Evolutionary conservation across 257 asterid genomes (phyloP), one percentile per base, ranked within the genome.

Genomic region (Marsdenia floribunda): DNA sequence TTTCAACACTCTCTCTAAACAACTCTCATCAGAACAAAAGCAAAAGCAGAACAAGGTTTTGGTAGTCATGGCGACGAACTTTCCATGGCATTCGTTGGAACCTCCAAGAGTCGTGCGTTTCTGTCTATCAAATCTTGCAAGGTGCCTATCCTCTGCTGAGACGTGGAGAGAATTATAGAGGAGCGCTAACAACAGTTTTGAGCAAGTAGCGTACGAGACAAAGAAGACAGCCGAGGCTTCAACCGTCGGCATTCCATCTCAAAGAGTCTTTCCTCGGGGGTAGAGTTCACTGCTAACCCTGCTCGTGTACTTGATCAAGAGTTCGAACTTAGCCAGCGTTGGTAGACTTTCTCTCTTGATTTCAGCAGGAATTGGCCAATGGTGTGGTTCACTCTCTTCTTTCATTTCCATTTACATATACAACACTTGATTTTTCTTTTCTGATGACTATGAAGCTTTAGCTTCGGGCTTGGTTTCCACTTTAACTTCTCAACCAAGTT

Each of bases 291-390:
- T 55, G 71, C 86, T 71, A 87, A 84, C 82, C 89, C 87, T 66
- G 96, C 96, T 77, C 89, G 98, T 5, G 93, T 83, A 73, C 68
- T 95, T 46, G 99, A 92, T 83, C 96, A 94, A n/a, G 93, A 92
- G 35, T 86, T 86, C 50, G 97, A 81, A 67, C 80, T 95, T 71
- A 85, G 90, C 46, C 92, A 82, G 79, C 86, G 87, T n/a, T 95
- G 98, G 98, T 80, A n/a, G n/a, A n/a, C n/a, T n/a, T n/a, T n/a
- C n/a, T n/a, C n/a, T n/a, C n/a, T n/a, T n/a, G n/a, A n/a, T n/a
- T n/a, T n/a, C n/a, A n/a, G n/a, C n/a, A n/a, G n/a, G n/a, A n/a
- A n/a, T n/a, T n/a, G n/a, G n/a, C 99, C 98, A 0, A 85, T 82
- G 93, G 99, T 95, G 79, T 68, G 87, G 76, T 73, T 21, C 21